phyloP scores from a whole-genome alignment of 306 rosid species.

The Begonia peltatifolia region DNA sequence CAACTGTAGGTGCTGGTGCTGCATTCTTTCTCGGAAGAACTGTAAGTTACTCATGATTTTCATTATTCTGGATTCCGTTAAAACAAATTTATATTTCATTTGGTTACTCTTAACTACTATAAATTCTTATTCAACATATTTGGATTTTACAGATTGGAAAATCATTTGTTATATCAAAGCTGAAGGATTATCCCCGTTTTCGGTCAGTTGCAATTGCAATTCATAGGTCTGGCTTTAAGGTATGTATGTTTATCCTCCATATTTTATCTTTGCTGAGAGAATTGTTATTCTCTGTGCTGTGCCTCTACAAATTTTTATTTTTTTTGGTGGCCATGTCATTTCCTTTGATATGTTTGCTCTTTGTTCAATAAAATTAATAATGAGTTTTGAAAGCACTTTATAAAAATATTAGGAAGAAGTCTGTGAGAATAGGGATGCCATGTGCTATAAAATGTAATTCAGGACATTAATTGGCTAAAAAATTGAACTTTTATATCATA shows the following conservation, averaged over 20 bases:
- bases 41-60: slow-evolving; percentile 13
- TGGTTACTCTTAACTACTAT: too few relatives aligned
- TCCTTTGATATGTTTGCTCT: too few relatives aligned
- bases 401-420: too few relatives aligned
- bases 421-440: too few relatives aligned
- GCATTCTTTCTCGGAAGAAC: slow-evolving; percentile 47
- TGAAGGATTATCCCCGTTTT: slow-evolving; percentile 94
- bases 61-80: neutral
- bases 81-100: too few relatives aligned
- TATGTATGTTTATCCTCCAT: slow-evolving; percentile 14
- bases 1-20: slow-evolving; percentile 45
- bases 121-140: neutral
- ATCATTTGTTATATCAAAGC: slow-evolving; percentile 69
- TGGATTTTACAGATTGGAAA: slow-evolving; percentile 58
- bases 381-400: too few relatives aligned
- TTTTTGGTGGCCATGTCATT: too few relatives aligned
- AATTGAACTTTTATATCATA: too few relatives aligned
- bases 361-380: too few relatives aligned
- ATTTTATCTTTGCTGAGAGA: neutral
- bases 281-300: neutral
- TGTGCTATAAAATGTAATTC: too few relatives aligned
- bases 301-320: neutral
- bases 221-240: slow-evolving; percentile 84
- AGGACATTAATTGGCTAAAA: too few relatives aligned
- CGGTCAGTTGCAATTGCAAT: slow-evolving; percentile 78